A percentile compares a stretch with the other conserved stretches of the same genome.
Conservation (phyloP, 2,329 filamentous ascomycete species). For the Talaromyces marneffei region DNA sequence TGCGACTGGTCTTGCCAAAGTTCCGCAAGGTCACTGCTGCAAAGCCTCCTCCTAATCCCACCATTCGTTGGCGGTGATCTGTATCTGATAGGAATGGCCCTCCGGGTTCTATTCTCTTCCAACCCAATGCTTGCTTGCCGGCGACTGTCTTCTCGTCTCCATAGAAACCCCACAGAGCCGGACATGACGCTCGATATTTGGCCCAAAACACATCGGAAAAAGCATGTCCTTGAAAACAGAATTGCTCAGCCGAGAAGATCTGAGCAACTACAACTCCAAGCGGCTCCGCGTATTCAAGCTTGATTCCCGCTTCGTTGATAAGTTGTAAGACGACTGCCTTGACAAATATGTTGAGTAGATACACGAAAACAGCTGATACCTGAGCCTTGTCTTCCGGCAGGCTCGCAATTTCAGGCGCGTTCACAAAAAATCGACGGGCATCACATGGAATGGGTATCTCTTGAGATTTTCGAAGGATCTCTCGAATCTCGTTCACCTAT, state of each 20-base stretch:
- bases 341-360: slow-evolving; percentile 68
- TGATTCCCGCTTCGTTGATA: slow-evolving; percentile 59
- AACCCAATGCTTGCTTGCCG: slow-evolving; percentile 65
- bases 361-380: slow-evolving; percentile 63
- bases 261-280: slow-evolving; percentile 71
- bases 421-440: slow-evolving; percentile 27
- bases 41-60: slow-evolving; percentile 75
- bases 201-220: slow-evolving; percentile 81
- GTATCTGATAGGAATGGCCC: slow-evolving; percentile 61
- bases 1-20: slow-evolving; percentile 63
- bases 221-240: slow-evolving; percentile 60
- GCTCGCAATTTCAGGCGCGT: slow-evolving; percentile 35
- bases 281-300: slow-evolving; percentile 64
- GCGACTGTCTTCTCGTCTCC: slow-evolving; percentile 67
- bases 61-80: slow-evolving; percentile 75
- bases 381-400: slow-evolving; percentile 46
- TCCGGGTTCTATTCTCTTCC: slow-evolving; percentile 54
- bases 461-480: slow-evolving; percentile 50
- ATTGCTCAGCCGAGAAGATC: slow-evolving; percentile 64
- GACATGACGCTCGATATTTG: slow-evolving; percentile 75
- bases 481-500: slow-evolving; percentile 43
- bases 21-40: slow-evolving; percentile 77
- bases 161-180: slow-evolving; percentile 76
- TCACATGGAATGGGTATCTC: slow-evolving; percentile 52
- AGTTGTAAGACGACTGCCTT: slow-evolving; percentile 69